phyloP scores from a whole-genome alignment of 768 basidiomycete species.

The Phlebiopsis flavidoalba region DNA sequence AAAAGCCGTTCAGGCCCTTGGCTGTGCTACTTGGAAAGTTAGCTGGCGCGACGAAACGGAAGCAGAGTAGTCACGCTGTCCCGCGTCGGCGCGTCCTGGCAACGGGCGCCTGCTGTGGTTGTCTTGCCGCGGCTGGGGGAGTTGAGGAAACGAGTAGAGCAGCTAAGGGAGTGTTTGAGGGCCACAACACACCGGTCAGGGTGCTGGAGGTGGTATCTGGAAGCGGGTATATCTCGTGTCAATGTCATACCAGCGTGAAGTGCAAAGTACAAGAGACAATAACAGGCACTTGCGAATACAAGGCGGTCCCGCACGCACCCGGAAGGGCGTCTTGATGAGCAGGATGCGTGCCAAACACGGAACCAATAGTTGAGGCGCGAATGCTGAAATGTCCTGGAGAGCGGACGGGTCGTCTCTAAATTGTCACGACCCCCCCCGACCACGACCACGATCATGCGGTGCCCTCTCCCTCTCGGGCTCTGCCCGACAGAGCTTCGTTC shows the following conservation, averaged over 20 bases:
- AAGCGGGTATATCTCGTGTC: background rate
- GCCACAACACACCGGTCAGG: background rate
- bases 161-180: too few species aligned
- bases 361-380: constrained; percentile 8
- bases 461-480: constrained; percentile 1
- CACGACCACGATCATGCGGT: constrained; percentile 12
- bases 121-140: background rate
- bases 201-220: background rate
- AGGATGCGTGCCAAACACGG: constrained; percentile 6
- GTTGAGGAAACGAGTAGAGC: too few species aligned
- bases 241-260: background rate
- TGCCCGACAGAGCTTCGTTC: constrained; percentile 1
- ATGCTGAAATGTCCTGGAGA: background rate
- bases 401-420: background rate
- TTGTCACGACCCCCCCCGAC: constrained; percentile 6
- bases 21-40: too few species aligned
- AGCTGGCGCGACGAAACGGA: background rate
- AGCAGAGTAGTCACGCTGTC: background rate
- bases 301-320: background rate
- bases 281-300: background rate
- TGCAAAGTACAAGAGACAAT: background rate
- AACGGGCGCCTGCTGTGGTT: background rate
- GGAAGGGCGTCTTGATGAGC: background rate
- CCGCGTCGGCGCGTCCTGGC: background rate
- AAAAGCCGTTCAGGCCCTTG: too few species aligned